Evolutionary conservation across 2,329 filamentous ascomycete genomes (phyloP).

Genomic region (Pyricularia sp.): DNA sequence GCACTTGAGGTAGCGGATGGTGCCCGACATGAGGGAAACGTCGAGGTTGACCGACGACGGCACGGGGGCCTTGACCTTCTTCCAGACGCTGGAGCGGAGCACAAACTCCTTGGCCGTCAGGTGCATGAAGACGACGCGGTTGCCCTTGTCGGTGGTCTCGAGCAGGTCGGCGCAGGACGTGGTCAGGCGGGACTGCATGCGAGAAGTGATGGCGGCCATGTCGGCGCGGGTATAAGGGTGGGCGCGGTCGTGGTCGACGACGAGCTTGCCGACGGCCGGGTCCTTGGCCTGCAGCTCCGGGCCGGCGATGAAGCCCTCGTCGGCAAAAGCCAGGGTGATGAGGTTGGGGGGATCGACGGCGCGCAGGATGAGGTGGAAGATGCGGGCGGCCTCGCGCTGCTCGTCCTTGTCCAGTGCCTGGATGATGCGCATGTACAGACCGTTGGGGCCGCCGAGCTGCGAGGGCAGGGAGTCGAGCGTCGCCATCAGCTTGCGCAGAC

Average conservation of each 20-base stretch:
- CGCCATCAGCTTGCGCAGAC: neutral
- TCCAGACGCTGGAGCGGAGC: neutral
- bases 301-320: neutral
- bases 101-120: neutral
- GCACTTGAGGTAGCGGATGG: conserved; percentile 1
- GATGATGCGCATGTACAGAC: neutral
- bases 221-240: neutral
- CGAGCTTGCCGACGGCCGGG: neutral
- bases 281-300: neutral
- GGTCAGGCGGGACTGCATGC: neutral
- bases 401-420: conserved; percentile 1
- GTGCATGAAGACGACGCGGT: neutral
- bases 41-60: neutral
- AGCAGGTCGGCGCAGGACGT: neutral
- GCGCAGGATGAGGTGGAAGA: conserved; percentile 7
- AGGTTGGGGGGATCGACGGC: conserved; percentile 6
- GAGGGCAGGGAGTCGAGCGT: neutral
- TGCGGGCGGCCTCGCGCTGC: conserved; percentile 5
- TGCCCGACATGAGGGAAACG: neutral
- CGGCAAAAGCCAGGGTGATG: conserved; percentile 6
- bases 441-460: neutral
- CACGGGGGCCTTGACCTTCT: neutral
- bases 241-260: neutral
- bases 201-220: neutral
- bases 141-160: neutral